Evolutionary conservation across 805 yeast species (phyloP), one percentile per base, ranked within the genome.

Genomic region (Komagataella mondaviorum): DNA sequence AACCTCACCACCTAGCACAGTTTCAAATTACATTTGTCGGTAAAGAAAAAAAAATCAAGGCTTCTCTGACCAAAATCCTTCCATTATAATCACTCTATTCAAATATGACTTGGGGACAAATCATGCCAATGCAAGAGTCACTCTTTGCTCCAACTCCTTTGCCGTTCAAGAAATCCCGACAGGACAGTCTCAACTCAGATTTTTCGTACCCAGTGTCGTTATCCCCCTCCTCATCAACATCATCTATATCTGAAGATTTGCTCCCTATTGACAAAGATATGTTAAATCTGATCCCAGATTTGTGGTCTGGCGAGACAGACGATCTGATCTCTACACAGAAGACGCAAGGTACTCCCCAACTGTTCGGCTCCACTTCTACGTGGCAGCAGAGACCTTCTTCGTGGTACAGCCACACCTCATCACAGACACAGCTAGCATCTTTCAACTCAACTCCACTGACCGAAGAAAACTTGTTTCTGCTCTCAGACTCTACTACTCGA

Each of bases 401-500:
- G 44, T 23, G 44, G 45, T 43, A 47, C 44, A 30, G 47, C 49
- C 47, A 45, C 50, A 48, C 46, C 47, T 39, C 45, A 36, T 30
- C 46, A 17, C 20, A 43, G 18, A 20, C 50, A 12, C 23, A 30
- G 14, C 20, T 23, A 20, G 44, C 14, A 46, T 24, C 36, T 23
- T 18, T 6, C 50, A 45, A 22, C 43, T 12, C 46, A 8, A 45
- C 36, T 14, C 65, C 63, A 6, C 57, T 71, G 51, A 68, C 75
- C 6, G 74, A 70, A 53, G 72, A 68, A 52, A 68, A 72, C 53
- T 57, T 71, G 48, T 56, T 59, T 43, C 52, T 60, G 45, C 52
- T 68, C 50, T 51, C 64, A 57, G 55, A 49, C 39, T 18, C 51
- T 10, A 49, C 54, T 51, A 44, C 52, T 23, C 14, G 45, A 24